Evolutionary conservation across 2,329 filamentous ascomycete genomes (phyloP).

Genomic region (Huntiella savannae): DNA sequence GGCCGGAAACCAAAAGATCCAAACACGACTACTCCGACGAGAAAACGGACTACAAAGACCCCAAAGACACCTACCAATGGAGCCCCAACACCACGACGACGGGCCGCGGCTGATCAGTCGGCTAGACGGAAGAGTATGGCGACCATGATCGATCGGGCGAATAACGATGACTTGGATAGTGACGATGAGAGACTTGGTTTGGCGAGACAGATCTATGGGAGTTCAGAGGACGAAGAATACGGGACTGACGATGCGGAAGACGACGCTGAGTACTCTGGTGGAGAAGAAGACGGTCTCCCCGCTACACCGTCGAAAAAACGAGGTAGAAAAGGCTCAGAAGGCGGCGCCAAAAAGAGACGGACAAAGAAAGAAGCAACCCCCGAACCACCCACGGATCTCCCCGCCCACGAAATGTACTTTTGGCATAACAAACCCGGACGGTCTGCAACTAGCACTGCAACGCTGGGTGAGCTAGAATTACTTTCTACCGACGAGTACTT

Average conservation of each 20-base stretch:
- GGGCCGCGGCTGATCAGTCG: conserved; percentile 61
- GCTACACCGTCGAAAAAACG: conserved; percentile 26
- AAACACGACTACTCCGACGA: conserved; percentile 17
- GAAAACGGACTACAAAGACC: conserved; percentile 18
- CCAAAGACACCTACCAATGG: conserved; percentile 15
- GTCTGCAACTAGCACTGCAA: conserved; percentile 74
- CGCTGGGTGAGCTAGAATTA: conserved; percentile 50
- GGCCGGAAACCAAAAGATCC: conserved; percentile 9
- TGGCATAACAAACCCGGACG: conserved; percentile 72
- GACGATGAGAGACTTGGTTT: conserved; percentile 54
- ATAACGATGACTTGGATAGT: conserved; percentile 44
- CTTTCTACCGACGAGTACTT: conserved; percentile 91
- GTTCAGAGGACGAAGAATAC: conserved; percentile 7
- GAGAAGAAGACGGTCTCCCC: conserved; percentile 15
- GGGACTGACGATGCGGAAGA: conserved; percentile 28
- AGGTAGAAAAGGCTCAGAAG: conserved; percentile 11
- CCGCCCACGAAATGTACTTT: conserved; percentile 83
- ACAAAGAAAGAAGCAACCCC: conserved; percentile 44
- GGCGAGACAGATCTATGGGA: conserved; percentile 47
- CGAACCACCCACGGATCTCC: conserved; percentile 63
- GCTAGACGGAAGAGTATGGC: conserved; percentile 71
- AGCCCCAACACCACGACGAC: conserved; percentile 40
- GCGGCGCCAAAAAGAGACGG: conserved; percentile 14
- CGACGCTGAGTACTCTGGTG: conserved; percentile 14
- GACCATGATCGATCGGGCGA: conserved; percentile 52